Conservation (phyloP, 768 basidiomycete species). For the Mycena epipterygia region DNA sequence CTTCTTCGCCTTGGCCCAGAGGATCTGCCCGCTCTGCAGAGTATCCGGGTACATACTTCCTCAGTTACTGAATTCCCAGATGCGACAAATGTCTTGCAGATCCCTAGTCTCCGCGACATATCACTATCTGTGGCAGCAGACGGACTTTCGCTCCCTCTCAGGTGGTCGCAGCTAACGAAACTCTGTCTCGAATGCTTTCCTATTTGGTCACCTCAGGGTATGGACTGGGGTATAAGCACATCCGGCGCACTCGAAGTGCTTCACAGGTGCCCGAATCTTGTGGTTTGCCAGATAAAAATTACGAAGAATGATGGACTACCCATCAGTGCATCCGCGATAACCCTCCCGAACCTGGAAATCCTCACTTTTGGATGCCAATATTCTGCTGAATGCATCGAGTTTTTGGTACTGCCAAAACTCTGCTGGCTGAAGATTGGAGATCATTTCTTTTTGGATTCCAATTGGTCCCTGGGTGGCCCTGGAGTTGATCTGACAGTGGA, state of each 20-base stretch:
- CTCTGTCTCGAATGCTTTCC: background rate
- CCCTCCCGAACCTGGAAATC: background rate
- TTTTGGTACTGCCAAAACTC: too few species aligned
- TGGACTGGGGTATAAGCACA: background rate
- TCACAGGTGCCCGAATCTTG: constrained; percentile 3
- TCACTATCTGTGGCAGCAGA: background rate
- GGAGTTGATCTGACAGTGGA: too few species aligned
- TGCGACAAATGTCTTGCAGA: background rate
- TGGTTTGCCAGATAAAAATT: background rate
- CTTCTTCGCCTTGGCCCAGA: background rate
- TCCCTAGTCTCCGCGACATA: background rate
- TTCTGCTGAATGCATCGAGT: too few species aligned
- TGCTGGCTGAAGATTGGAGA: too few species aligned
- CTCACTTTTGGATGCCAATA: background rate
- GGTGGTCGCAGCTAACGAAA: constrained; percentile 12
- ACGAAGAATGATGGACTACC: background rate
- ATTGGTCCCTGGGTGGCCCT: too few species aligned
- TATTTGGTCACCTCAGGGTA: background rate
- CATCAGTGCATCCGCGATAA: background rate
- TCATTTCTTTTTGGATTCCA: too few species aligned
- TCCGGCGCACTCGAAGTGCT: background rate
- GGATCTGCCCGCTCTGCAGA: background rate
- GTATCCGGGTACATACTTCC: background rate
- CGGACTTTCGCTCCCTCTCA: background rate
- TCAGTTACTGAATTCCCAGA: background rate